A percentile compares a stretch with the other conserved stretches of the same genome.
These are phyloP conservation scores for Sequoiadendron giganteum DNA, from an alignment of 75 land plant genomes.

Conservation along the genomic window DNA sequence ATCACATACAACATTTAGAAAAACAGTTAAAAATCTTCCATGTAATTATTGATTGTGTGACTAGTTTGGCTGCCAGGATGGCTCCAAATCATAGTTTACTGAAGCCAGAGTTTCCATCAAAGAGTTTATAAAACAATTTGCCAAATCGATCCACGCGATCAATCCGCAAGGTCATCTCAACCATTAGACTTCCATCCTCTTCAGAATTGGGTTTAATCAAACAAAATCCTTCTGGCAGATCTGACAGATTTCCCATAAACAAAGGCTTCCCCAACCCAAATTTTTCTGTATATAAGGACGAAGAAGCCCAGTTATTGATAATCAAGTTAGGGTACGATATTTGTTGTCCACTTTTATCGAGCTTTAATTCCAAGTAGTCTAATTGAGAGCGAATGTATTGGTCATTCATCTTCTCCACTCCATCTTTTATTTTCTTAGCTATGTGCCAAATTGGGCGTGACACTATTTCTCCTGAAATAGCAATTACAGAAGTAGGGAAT, in stretches of 20 bases:
- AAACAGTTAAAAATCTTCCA: no score
- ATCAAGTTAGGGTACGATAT: constrained; percentile 21
- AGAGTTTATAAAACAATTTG: no score
- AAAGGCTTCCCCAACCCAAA: constrained; percentile 46
- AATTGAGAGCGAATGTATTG: constrained; percentile 13
- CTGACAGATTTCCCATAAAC: constrained; percentile 16
- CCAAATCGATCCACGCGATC: no score
- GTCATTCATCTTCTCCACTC: constrained; percentile 12
- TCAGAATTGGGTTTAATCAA: no score
- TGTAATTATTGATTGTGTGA: no score
- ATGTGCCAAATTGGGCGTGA: constrained; percentile 14
- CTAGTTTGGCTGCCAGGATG: no score
- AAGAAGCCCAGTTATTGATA: constrained; percentile 39
- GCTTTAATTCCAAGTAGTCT: neutral
- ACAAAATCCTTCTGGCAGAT: no score
- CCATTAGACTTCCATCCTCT: no score
- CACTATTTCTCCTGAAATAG: constrained; percentile 22
- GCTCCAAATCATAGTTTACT: no score
- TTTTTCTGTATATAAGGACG: neutral
- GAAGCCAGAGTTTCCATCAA: no score
- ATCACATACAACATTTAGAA: no score
- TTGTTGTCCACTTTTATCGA: neutral
- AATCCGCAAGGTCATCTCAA: no score
- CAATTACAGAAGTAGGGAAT: constrained; percentile 28
- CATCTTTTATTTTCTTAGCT: constrained; percentile 22